Evolutionary conservation across 108 stramenopile species (phyloP), one percentile per base, ranked within the genome.

Genomic region (Nitzschia inconspicua): DNA sequence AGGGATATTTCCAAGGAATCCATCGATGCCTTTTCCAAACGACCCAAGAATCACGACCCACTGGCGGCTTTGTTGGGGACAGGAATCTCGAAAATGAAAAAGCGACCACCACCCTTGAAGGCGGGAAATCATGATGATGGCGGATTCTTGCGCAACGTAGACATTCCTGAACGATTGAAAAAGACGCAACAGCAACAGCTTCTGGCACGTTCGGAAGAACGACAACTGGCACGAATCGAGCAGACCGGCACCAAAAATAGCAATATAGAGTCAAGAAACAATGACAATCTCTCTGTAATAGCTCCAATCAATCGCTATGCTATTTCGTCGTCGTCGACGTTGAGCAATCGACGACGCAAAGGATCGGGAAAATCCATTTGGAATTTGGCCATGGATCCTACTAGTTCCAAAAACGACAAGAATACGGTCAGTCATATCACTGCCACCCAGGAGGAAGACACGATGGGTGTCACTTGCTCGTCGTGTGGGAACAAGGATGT

Each of bases 401-500:
- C 28, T 34, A 66, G 26, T 10, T 40, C 23, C 26, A 43, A 47
- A n/a, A 46, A 30, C 35, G 31, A 60, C 28, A 44, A 47, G 32
- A 24, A 43, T 54, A 18, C 5, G 1, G 60, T 26, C 19, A 52
- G 44, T 0, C 50, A 19, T 11, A 16, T 46, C 30, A 34, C 47
- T 1, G 26, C 47, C 7, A 20, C 39, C 16, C 57, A 66, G 44
- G 56, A 39, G 4, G 3, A 10, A 0, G 62, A 14, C 0, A 2
- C 49, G 6, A 1, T 14, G 6, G 39, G 47, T 44, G 26, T 54
- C 10, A 16, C 44, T 35, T 66, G 69, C 60, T 55, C 63, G 14
- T 50, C 65, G 20, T 84, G 86, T 58, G 79, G 77, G n/a, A 85
- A 82, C 49, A 44, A 55, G 22, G 60, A 84, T 35, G 77, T 88